Conservation (phyloP, 768 basidiomycete genomes). For the Chiua virens region DNA sequence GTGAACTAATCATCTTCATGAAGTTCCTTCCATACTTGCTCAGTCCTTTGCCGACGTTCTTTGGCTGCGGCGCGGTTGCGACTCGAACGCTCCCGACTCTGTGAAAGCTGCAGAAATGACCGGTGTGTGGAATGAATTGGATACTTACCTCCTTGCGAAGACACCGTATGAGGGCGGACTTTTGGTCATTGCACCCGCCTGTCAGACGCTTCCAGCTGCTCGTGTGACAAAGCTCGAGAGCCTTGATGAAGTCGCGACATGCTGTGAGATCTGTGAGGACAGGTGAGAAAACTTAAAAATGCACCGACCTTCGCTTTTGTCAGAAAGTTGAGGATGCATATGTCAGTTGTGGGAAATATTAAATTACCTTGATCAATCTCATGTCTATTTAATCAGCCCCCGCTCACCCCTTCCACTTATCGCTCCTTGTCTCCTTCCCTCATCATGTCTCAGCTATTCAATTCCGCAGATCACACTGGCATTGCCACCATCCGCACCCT, state of each 20-base stretch:
- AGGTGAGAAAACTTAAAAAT: not conserved
- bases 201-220: conserved; percentile 63
- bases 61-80: conserved; percentile 63
- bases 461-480: conserved; percentile 51
- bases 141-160: conserved; percentile 64
- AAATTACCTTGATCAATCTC: not conserved
- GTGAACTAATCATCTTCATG: conserved; percentile 42
- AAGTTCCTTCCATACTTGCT: conserved; percentile 62
- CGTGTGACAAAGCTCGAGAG: conserved; percentile 69
- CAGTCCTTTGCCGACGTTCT: conserved; percentile 51
- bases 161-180: conserved; percentile 68
- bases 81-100: conserved; percentile 61
- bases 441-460: conserved; percentile 40
- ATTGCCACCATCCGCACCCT: conserved; percentile 76
- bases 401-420: not conserved
- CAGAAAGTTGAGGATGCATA: conserved; percentile 75
- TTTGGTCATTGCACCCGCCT: conserved; percentile 68
- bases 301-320: conserved; percentile 54
- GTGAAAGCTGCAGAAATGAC: conserved; percentile 5
- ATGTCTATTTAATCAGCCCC: conserved; percentile 7
- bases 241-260: conserved; percentile 76
- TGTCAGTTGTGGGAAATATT: not conserved
- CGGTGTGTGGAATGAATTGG: not conserved
- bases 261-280: conserved; percentile 37
- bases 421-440: conserved; percentile 7